Evolutionary conservation across 2,329 filamentous ascomycete species (phyloP), one percentile per base, ranked within the genome.

Genomic region (Hymenoscyphus scutula): DNA sequence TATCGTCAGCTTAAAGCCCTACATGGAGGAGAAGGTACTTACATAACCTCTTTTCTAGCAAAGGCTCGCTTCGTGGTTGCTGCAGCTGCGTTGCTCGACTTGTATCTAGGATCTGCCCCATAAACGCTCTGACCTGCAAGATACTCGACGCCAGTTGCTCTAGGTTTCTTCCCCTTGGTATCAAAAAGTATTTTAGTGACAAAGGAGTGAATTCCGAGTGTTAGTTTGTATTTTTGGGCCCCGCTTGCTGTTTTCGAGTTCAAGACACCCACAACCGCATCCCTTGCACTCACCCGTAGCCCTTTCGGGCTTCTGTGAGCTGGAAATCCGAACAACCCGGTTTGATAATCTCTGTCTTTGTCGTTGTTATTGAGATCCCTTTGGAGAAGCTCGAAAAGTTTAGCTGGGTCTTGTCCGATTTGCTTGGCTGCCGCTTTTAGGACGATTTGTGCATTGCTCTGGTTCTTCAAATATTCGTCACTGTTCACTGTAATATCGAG

Each of bases 121-220:
- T 81, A 81, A 1, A 80, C 54, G 27, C 73, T 75, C 61, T 77
- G 71, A 0, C 78, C 78, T 17, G 74, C 67, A 2, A 80, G 64
- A 58, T 76, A 80, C 58, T 80, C 74, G 1, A 80, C 74, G 3
- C 78, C 79, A 7, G 74, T 73, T 5, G 78, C 76, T 64, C 72
- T 70, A 37, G 76, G 75, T 29, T 63, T 63, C 48, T 62, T 61
- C 68, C 62, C 64, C 68, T 63, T 65, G 45, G 65, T 72, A 27
- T 76, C 72, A 67, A 79, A 78, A 57, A 72, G 70, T 56, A 79
- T 65, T 65, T 77, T 77, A 8, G 77, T 79, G 3, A 76, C 77
- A 32, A 79, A 61, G 19, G 63, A 62, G 23, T 67, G 61, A 11
- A 65, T 41, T 7, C 60, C 45, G 3, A 71, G 59, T 11, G 65